A percentile compares a stretch with the other conserved stretches of the same genome.
Evolutionary conservation across 225 moss, liverwort and hornwort species (phyloP).

Genomic region (Rhytidiadelphus loreus): DNA sequence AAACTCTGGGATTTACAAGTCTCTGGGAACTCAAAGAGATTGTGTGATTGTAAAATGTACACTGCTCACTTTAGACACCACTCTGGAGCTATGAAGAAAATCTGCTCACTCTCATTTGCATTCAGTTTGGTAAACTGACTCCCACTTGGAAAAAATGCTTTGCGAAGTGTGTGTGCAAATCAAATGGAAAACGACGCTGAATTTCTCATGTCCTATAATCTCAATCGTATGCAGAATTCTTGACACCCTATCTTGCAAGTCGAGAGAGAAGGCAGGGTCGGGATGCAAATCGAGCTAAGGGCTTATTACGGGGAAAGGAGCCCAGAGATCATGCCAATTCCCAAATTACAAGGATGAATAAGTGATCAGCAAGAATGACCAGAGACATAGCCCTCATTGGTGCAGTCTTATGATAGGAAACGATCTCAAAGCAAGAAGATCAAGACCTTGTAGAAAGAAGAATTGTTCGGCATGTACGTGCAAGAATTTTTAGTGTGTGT

Average conservation of each 20-base stretch:
- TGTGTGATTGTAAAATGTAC: no score
- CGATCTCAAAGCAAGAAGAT: not conserved
- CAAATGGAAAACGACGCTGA: not conserved
- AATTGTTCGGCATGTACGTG: not conserved
- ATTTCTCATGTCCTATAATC: not conserved
- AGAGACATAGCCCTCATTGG: not conserved
- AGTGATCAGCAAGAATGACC: not conserved
- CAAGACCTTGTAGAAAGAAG: not conserved
- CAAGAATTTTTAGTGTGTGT: not conserved
- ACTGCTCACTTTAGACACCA: not conserved
- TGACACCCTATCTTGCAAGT: not conserved
- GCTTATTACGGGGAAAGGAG: not conserved
- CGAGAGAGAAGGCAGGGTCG: not conserved
- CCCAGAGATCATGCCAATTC: not conserved
- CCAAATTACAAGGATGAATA: not conserved
- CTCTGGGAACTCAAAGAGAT: not conserved
- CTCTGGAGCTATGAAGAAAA: no score
- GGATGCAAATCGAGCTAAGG: not conserved
- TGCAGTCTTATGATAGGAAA: not conserved
- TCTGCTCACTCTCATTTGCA: not conserved
- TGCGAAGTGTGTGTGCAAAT: not conserved
- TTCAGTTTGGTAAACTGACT: not conserved
- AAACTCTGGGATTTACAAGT: not conserved
- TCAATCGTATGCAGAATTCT: not conserved
- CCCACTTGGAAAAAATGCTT: not conserved